Base-by-base conservation (phyloP, 1,284 basidiomycete genomes). In the Cystobasidium sp. region DNA sequence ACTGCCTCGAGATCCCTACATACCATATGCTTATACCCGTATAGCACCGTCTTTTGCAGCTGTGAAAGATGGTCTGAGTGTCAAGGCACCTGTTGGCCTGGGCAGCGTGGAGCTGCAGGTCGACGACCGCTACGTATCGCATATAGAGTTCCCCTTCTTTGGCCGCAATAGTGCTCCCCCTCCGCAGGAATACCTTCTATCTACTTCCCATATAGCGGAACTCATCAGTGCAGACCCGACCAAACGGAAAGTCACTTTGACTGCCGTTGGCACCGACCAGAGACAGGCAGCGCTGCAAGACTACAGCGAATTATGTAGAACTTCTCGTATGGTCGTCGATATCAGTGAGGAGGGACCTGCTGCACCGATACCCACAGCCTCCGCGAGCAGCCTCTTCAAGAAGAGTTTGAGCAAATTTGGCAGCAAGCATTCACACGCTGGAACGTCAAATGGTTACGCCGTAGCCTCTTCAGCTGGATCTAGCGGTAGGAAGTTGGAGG, bases 281-380 rank as follows among this genome's bases (percentile, higher is more conserved):
- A 43, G 70, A 14, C 62, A 73, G 47, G 70, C 70, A 39, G 70
- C 65, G 20, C 52, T 73, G n/a, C 56, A 73, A 46, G 70, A 73
- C n/a, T 73, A 65, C 22, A 61, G 70, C 20, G 49, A 65, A 44
- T 39, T 73, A 3, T 39, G 39, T 4, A 56, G 55, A 49, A 51
- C 39, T 12, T 73, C 70, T 5, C 20, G 63, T 8, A 43, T 73
- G 62, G 46, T 59, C 39, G 46, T 73, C 9, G 37, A 51, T 6
- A 73, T 62, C 0, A 73, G 62, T 43, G 12, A 63, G 47, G 70
- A 73, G 20, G 70, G 70, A 20, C 70, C 70, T 1, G 62, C 70
- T 12, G 37, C 70, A 18, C 70, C 70, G 6, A 59, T 73, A 7
- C 70, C 70, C 6, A 73, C 70, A 4, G 24, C 70, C 9, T 58